These are phyloP conservation scores for Ilyonectria destructans DNA, from an alignment of 2,329 filamentous ascomycete species.

Conservation along the genomic window DNA sequence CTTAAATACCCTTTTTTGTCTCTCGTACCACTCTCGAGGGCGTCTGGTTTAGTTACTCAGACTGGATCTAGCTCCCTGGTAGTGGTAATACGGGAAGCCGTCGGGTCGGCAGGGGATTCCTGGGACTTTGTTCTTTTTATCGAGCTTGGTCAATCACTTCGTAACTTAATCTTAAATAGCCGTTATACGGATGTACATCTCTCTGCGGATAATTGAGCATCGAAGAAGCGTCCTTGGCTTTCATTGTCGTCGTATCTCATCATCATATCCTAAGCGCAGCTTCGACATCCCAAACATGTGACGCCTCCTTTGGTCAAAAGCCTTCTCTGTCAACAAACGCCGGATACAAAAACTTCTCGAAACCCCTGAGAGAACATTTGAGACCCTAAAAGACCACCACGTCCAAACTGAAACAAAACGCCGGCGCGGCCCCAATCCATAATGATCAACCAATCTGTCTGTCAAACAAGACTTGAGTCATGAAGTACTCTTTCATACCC, in stretches of 20 bases:
- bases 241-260: slow-evolving; percentile 31
- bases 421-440: neutral
- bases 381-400: neutral
- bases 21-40: neutral
- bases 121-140: neutral
- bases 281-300: slow-evolving; percentile 18
- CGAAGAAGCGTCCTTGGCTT: slow-evolving; percentile 5
- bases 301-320: slow-evolving; percentile 5
- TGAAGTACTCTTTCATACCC: neutral
- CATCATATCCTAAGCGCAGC: slow-evolving; percentile 20
- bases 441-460: slow-evolving; percentile 5
- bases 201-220: neutral
- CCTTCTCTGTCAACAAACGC: slow-evolving; percentile 6
- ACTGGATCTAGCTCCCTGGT: too few relatives aligned
- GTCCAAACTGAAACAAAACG: slow-evolving; percentile 6
- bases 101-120: neutral
- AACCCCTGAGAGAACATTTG: neutral
- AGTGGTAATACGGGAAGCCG: neutral
- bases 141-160: neutral
- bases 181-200: neutral
- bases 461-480: neutral
- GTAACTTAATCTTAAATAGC: neutral
- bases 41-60: neutral
- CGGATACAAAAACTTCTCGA: neutral
- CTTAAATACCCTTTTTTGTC: slow-evolving; percentile 36